Conservation (phyloP, 805 yeast species). For the Ogataea ganodermae region DNA sequence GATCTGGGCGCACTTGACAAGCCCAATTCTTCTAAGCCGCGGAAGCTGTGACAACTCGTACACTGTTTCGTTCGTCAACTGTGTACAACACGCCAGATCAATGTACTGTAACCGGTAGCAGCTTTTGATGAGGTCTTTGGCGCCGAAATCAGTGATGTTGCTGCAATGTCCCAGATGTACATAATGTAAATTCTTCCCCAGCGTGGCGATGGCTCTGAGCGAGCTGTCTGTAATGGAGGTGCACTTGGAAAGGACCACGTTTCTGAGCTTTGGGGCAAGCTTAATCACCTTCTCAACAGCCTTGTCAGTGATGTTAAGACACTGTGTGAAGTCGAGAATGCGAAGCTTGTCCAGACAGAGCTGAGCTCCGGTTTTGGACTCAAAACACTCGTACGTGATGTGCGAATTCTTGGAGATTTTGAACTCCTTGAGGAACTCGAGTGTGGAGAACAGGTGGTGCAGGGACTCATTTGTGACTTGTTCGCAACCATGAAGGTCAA, state of each 20-base stretch:
- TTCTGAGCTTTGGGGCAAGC: constrained; percentile 83
- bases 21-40: constrained; percentile 83
- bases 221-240: constrained; percentile 81
- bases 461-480: constrained; percentile 67
- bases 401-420: constrained; percentile 73
- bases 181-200: constrained; percentile 82
- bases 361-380: constrained; percentile 30
- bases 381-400: constrained; percentile 67
- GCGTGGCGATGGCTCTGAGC: constrained; percentile 63
- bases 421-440: constrained; percentile 80
- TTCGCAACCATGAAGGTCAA: constrained; percentile 85
- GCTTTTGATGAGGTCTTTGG: constrained; percentile 65
- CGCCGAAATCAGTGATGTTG: constrained; percentile 87
- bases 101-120: constrained; percentile 89
- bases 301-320: constrained; percentile 77
- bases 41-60: constrained; percentile 75
- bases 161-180: constrained; percentile 94
- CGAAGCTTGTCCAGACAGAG: constrained; percentile 64
- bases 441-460: constrained; percentile 53
- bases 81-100: constrained; percentile 92
- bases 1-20: constrained; percentile 87
- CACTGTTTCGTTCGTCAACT: constrained; percentile 81
- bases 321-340: constrained; percentile 81
- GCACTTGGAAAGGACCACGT: constrained; percentile 89
- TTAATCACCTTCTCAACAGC: constrained; percentile 70